phyloP scores from a whole-genome alignment of 441 rosid species.

The Lepidium campestre region DNA sequence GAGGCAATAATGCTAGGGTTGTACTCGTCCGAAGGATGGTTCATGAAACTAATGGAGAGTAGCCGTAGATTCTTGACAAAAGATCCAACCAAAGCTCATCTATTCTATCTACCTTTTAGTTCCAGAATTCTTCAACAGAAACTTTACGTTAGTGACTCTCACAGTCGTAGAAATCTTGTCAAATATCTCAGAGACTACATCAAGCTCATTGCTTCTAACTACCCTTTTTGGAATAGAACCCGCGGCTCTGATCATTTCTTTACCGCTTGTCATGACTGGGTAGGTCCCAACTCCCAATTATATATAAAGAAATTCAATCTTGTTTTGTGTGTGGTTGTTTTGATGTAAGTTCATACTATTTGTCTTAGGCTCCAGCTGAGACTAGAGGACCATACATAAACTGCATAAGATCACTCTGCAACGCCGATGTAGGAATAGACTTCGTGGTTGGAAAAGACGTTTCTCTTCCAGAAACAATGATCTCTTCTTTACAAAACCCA shows the following conservation, averaged over 20 bases:
- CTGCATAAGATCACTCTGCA: constrained; percentile 46
- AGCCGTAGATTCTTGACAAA: constrained; percentile 54
- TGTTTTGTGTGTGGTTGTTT: no score
- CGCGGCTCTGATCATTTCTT: constrained; percentile 84
- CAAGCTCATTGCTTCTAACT: constrained; percentile 46
- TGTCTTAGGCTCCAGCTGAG: constrained; percentile 24
- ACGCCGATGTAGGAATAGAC: constrained; percentile 46
- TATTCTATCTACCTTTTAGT: constrained; percentile 80
- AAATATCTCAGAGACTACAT: constrained; percentile 45
- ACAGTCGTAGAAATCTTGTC: constrained; percentile 45
- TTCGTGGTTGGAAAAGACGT: constrained; percentile 43
- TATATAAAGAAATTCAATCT: no score
- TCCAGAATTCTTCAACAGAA: constrained; percentile 56
- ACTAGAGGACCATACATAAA: constrained; percentile 29
- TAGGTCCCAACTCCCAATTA: constrained; percentile 8
- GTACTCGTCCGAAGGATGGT: constrained; percentile 93
- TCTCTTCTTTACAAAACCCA: constrained; percentile 11
- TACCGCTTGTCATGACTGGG: constrained; percentile 93
- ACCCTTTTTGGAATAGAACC: constrained; percentile 89
- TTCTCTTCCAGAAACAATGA: constrained; percentile 32
- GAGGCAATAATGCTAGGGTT: constrained; percentile 46
- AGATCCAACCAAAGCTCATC: constrained; percentile 62
- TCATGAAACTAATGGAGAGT: constrained; percentile 69
- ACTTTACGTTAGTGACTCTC: constrained; percentile 60
- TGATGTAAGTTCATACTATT: neutral